Evolutionary conservation across 2,329 filamentous ascomycete genomes (phyloP), one percentile per base, ranked within the genome.

Genomic region (Xylariaceae sp.): DNA sequence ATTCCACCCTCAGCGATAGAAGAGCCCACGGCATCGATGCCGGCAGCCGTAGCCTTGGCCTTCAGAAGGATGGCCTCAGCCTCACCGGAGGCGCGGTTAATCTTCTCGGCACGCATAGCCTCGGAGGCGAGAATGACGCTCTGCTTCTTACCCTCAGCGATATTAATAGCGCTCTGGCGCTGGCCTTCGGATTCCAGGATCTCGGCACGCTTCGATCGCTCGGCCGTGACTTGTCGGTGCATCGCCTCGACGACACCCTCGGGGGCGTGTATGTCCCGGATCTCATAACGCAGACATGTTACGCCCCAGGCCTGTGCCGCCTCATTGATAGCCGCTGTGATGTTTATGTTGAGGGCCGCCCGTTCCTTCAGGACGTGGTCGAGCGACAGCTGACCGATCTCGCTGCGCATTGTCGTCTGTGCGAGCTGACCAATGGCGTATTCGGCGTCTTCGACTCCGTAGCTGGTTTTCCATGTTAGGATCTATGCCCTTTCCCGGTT

Each of bases 331-430:
- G 95, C 94, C 55, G 91, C 89, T n/a, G 95, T 98, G 73, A 99
- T 99, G 78, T 99, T 98, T 64, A 87, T 92, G 81, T 99, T 99
- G 66, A 99, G 87, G 17, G 92, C 91, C 3, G 93, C 92, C 63
- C 95, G 92, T 82, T 99, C 95, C 75, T 98, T 98, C 56, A 99
- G 85, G 40, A 99, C 95, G 77, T 99, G 94, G 76, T 99, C 95
- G 68, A 99, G 89, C 1, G 92, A 91, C 58, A 99, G 83, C 76
- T 98, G 95, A 64, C 95, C 95, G 69, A 99, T 99, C 76, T 99
- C 95, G 70, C 90, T 96, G 69, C 95, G 92, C 95, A 99, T 99
- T 0, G 95, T 98, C 9, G 95, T 99, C 78, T 99, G 95, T 14
- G 95, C 95, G 43, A 99, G 88, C 74, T 99, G 95, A 7, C 91